phyloP scores from a whole-genome alignment of 75 land plant genomes.

The Selaginella moellendorffii region DNA sequence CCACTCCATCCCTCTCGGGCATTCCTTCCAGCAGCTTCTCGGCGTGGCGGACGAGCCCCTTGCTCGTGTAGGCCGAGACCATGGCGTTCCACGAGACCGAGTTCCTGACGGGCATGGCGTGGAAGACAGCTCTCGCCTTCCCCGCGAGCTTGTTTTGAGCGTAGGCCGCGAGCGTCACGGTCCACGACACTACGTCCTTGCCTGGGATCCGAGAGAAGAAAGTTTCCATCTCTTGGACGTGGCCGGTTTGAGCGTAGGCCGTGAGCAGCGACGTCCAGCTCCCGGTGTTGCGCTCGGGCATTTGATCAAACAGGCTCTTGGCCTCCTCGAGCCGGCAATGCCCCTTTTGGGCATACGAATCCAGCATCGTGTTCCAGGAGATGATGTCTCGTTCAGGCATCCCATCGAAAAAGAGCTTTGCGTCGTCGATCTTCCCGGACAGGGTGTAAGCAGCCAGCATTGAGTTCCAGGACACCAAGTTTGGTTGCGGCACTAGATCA shows the following conservation, averaged over 20 bases:
- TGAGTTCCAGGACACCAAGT: neutral
- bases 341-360: neutral
- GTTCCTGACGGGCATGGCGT: neutral
- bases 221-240: neutral
- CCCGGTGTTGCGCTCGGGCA: neutral
- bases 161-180: neutral
- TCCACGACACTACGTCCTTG: slow-evolving; percentile 4
- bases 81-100: slow-evolving; percentile 2
- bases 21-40: neutral
- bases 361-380: neutral
- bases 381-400: slow-evolving; percentile 3
- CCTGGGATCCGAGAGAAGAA: neutral
- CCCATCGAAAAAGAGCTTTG: neutral
- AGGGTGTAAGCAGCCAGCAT: neutral
- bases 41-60: neutral
- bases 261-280: neutral
- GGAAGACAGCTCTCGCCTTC: neutral
- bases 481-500: neutral
- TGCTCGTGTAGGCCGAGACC: neutral
- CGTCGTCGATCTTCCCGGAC: neutral
- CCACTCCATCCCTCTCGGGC: neutral
- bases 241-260: neutral
- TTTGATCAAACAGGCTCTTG: neutral
- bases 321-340: neutral
- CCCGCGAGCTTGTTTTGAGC: neutral